A percentile compares a stretch with the other conserved stretches of the same genome.
Conservation (phyloP, 331 rosid species). For the Cydonia oblonga region DNA sequence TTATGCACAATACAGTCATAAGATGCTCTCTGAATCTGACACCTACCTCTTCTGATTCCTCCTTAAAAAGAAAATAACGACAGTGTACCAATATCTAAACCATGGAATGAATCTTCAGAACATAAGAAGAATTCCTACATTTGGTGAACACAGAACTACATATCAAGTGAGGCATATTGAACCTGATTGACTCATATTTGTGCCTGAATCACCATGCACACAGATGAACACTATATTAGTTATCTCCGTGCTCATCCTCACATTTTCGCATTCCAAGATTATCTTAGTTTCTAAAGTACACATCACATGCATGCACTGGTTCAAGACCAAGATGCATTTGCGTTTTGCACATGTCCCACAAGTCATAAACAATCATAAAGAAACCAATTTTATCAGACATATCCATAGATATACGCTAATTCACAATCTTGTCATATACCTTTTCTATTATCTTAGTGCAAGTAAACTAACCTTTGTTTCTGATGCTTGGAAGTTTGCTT, state of each 20-base stretch:
- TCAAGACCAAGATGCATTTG: too few relatives aligned
- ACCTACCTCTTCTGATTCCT: neutral
- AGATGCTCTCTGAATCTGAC: neutral
- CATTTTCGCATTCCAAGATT: neutral
- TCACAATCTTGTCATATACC: neutral
- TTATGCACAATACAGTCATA: neutral
- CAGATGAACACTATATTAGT: neutral
- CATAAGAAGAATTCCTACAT: too few relatives aligned
- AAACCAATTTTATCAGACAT: neutral
- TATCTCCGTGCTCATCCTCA: neutral
- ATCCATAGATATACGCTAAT: neutral
- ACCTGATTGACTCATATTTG: neutral
- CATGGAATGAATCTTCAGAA: neutral
- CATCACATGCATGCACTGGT: too few relatives aligned
- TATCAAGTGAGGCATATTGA: neutral
- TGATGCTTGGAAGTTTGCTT: slow-evolving; percentile 23
- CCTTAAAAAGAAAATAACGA: neutral
- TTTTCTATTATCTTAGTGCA: neutral
- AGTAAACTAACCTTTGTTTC: slow-evolving; percentile 50
- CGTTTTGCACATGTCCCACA: neutral
- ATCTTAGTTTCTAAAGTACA: neutral
- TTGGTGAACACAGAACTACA: too few relatives aligned
- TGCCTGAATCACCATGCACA: neutral
- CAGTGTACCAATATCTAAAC: neutral
- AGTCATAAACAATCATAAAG: neutral